Base-by-base conservation (phyloP, 805 yeast species). In the Pichia membranifaciens region DNA sequence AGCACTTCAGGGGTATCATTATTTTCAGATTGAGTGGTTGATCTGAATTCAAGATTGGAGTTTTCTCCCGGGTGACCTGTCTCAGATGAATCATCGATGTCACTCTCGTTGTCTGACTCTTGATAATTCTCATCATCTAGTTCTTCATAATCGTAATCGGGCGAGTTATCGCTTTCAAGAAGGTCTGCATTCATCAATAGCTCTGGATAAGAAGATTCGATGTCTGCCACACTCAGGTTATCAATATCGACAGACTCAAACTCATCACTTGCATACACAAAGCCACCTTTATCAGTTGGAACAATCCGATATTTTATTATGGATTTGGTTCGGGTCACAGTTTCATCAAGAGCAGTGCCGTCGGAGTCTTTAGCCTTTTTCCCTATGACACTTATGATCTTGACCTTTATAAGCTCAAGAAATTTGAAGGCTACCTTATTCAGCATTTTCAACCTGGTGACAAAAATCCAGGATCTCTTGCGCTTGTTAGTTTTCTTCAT, bases 181-280 rank as follows among this genome's bases (percentile, higher is more conserved):
- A 48, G n/a, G 21, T 43, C 28, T 6, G 45, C 36, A 29, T 48
- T 38, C 32, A 44, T n/a, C 10, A 48, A 13, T 9, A 48, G 20
- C 17, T 40, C 23, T 12, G 44, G 10, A 23, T 48, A 48, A 2
- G 18, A n/a, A 3, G n/a, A 39, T 33, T 47, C 46, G 28, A 38
- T 8, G 20, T 44, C 45, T 8, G 44, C 50, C 16, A 32, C 28
- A 15, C 41, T 54, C 4, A 43, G 18, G 9, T 39, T 32, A 36
- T 45, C 53, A 29, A 47, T 44, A n/a, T 48, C 42, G n/a, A 57
- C 61, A 13, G 51, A 49, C 1, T 56, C 64, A 9, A 49, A 47
- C 7, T 52, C 59, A 35, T 28, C 15, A n/a, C 6, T 43, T 15
- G 20, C 31, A 28, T n/a, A 41, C 5, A 29, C 22, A 18, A 37